Base-by-base conservation (phyloP, 1,284 basidiomycete genomes). In the Spongispora temasekensis region DNA sequence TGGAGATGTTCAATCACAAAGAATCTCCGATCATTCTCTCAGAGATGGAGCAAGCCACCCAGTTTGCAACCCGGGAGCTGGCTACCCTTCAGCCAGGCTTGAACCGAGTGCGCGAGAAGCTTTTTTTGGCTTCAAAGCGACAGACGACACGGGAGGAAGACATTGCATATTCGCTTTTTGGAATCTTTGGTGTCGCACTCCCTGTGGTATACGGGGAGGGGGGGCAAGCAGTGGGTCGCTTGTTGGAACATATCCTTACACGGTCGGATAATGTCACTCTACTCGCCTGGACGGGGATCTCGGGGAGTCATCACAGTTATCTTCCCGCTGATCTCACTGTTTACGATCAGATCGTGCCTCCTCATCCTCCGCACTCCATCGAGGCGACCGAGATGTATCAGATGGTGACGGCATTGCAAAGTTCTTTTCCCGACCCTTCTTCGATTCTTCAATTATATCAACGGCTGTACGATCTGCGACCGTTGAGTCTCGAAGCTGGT, bases 1-100 rank as follows among this genome's bases (percentile, higher is more conserved):
- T 65, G 27, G 7, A 28, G 7, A 32, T 37, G 15, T 28, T 17
- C 30, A 67, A 65, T 28, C 65, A 67, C 32, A 64, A 57, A 12
- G 53, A 57, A 1, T 62, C 58, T 0, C 32, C 57, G 2, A 4
- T 1, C 0, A 37, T 68, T 31, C 6, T 55, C n/a, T 48, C 13
- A 1, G 64, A 68, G 27, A 57, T 67, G 44, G 6, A 32, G 12
- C 50, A 23, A 6, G 31, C 30, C 17, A 8, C 13, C 19, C 13
- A 23, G 3, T 19, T 40, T n/a, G n/a, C 37, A 6, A 34, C 32
- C 7, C 17, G 12, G 28, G 48, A 9, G 9, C 9, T 52, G 31
- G 21, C 30, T 7, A 15, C n/a, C 8, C 30, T 52, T 32, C 50
- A n/a, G 15, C 50, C 30, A 4, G 30, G 23, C 30, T 32, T 52